A percentile compares a stretch with the other conserved stretches of the same genome.
These are phyloP conservation scores for Hordeum marinum DNA, from an alignment of 176 grass and related monocot species.

Conservation along the genomic window DNA sequence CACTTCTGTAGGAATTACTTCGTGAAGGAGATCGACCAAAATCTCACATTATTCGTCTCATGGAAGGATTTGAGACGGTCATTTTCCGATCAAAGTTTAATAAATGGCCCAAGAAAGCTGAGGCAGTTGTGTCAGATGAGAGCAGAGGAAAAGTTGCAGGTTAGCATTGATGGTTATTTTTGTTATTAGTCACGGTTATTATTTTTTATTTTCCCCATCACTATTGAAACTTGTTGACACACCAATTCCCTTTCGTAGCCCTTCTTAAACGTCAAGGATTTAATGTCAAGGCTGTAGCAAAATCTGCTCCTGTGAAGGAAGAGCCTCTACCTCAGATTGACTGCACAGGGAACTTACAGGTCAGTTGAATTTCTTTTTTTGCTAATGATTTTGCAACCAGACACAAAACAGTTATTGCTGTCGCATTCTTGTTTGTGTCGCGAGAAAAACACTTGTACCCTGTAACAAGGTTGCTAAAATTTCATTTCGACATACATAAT, in stretches of 20 bases:
- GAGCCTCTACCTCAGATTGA: conserved; percentile 95
- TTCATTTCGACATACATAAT: conserved; percentile 8
- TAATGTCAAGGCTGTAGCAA: conserved; percentile 76
- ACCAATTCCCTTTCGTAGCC: conserved; percentile 42
- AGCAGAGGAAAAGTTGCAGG: conserved; percentile 99
- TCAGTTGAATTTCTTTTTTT: conserved; percentile 34
- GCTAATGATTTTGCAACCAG: conserved; percentile 17
- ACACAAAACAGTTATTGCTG: not conserved
- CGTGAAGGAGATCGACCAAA: conserved; percentile 50
- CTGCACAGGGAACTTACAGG: conserved; percentile 96
- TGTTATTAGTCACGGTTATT: not conserved
- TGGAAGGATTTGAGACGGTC: conserved; percentile 96
- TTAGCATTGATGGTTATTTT: conserved; percentile 31
- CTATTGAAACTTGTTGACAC: not conserved
- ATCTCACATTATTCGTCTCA: conserved; percentile 79
- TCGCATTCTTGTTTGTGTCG: conserved; percentile 15
- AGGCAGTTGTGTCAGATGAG: conserved; percentile 88
- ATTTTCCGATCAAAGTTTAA: conserved; percentile 82
- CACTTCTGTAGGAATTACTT: conserved; percentile 69
- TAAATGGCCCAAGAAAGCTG: conserved; percentile 93
- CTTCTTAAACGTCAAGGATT: conserved; percentile 95
- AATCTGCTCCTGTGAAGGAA: conserved; percentile 85
- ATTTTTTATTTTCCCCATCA: conserved; percentile 7
- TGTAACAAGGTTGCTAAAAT: conserved; percentile 7
- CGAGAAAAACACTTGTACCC: not conserved